These are phyloP conservation scores for Fusarium vanettenii DNA, from an alignment of 2,329 filamentous ascomycete genomes.

Conservation along the genomic window DNA sequence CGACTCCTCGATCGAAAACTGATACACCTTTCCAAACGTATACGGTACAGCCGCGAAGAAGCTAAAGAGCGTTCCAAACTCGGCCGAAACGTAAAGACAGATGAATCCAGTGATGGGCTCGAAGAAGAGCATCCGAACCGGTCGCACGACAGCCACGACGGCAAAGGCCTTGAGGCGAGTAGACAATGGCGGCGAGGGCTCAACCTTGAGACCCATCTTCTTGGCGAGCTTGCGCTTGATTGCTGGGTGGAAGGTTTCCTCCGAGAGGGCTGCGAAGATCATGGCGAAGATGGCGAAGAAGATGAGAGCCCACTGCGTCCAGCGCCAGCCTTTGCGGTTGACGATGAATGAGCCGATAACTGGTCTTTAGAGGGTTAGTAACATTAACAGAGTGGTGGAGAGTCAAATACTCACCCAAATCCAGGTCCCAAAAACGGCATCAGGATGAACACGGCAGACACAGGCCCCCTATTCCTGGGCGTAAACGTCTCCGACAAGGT, in stretches of 20 bases:
- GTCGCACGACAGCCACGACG: slow-evolving; percentile 59
- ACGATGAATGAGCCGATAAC: slow-evolving; percentile 62
- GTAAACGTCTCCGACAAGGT: slow-evolving; percentile 62
- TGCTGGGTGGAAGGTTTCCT: slow-evolving; percentile 69
- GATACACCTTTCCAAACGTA: slow-evolving; percentile 58
- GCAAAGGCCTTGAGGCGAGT: slow-evolving; percentile 50
- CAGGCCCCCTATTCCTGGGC: slow-evolving; percentile 54
- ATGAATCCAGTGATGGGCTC: slow-evolving; percentile 72
- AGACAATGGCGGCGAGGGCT: slow-evolving; percentile 24
- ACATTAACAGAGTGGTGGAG: not conserved
- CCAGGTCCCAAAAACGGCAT: slow-evolving; percentile 66
- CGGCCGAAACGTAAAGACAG: slow-evolving; percentile 61
- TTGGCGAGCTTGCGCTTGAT: slow-evolving; percentile 54
- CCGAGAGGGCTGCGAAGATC: slow-evolving; percentile 53
- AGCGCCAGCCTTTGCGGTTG: slow-evolving; percentile 61
- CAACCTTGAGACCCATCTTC: slow-evolving; percentile 47
- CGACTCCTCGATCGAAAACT: slow-evolving; percentile 56
- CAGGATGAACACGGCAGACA: slow-evolving; percentile 59
- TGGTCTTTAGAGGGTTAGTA: slow-evolving; percentile 49
- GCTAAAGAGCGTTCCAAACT: slow-evolving; percentile 64
- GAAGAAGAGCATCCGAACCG: slow-evolving; percentile 67
- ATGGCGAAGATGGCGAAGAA: slow-evolving; percentile 57
- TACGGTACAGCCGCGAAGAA: slow-evolving; percentile 65
- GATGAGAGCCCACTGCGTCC: slow-evolving; percentile 64
- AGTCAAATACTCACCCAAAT: slow-evolving; percentile 54